These are phyloP conservation scores for sweet orange (Citrus sinensis) DNA, from an alignment of 345 rosid genomes.

Conservation along the genomic window DNA sequence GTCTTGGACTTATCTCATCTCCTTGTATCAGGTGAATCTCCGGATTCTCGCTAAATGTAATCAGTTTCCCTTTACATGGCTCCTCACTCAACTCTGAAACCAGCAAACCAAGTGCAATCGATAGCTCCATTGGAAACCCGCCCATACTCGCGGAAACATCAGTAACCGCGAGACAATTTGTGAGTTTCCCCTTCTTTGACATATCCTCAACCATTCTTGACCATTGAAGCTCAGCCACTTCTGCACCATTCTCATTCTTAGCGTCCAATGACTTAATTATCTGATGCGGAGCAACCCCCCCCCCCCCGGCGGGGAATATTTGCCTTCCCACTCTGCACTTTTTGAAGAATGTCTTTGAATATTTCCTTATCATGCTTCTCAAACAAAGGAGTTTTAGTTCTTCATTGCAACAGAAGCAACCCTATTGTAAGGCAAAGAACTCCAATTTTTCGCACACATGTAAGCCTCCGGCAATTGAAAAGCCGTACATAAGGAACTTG, in stretches of 20 bases:
- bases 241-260: neutral
- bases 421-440: slow-evolving; percentile 5
- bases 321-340: slow-evolving; percentile 1
- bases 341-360: neutral
- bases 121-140: neutral
- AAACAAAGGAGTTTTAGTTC: neutral
- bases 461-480: slow-evolving; percentile 15
- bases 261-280: neutral
- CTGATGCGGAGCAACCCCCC: slow-evolving; percentile 5
- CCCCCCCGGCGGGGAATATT: neutral
- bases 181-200: neutral
- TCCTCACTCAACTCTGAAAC: no score
- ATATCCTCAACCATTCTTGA: slow-evolving; percentile 17
- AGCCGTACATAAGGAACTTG: slow-evolving; percentile 14
- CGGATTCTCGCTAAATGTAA: no score
- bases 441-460: slow-evolving; percentile 13
- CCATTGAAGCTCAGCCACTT: slow-evolving; percentile 5
- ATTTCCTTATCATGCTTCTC: slow-evolving; percentile 10
- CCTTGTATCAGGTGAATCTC: no score
- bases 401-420: slow-evolving; percentile 19
- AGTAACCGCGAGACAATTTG: neutral
- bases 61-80: no score
- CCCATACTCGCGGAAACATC: neutral
- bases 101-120: neutral
- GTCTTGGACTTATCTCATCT: no score